These are phyloP conservation scores for Pichia phayaonensis DNA, from an alignment of 805 yeast genomes.

Conservation along the genomic window DNA sequence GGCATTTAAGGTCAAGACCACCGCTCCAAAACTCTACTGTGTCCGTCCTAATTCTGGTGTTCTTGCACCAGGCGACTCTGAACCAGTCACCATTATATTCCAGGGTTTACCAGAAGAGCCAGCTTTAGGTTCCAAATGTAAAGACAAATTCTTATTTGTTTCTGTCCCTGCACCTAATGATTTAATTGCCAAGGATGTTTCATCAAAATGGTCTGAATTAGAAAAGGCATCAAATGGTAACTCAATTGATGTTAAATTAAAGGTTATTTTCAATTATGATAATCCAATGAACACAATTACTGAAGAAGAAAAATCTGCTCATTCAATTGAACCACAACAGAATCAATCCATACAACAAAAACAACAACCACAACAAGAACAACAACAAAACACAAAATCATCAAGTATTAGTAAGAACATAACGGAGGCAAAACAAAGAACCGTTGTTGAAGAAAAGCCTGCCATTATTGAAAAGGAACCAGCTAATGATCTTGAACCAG, in stretches of 20 bases:
- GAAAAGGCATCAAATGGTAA: conserved; percentile 42
- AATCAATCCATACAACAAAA: not conserved
- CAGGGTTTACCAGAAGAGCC: conserved; percentile 80
- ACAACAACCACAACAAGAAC: not conserved
- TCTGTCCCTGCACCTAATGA: conserved; percentile 67
- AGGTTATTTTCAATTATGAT: conserved; percentile 26
- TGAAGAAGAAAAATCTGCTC: conserved; percentile 20
- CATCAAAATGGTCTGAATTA: conserved; percentile 69
- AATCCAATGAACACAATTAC: conserved; percentile 25
- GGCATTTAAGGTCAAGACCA: conserved; percentile 95
- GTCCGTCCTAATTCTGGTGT: conserved; percentile 92
- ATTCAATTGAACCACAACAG: conserved; percentile 1
- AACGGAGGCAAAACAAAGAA: conserved; percentile 2
- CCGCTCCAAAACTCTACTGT: conserved; percentile 92
- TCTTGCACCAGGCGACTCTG: conserved; percentile 63
- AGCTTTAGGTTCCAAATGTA: conserved; percentile 64
- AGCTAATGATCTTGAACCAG: not conserved
- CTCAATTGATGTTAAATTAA: conserved; percentile 23
- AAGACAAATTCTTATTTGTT: conserved; percentile 88
- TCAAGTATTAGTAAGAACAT: not conserved
- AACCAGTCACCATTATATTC: conserved; percentile 73
- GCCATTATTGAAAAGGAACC: not conserved
- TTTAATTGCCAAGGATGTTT: conserved; percentile 46
- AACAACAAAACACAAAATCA: not conserved
- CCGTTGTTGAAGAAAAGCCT: not conserved